Conservation (phyloP, 495 filamentous ascomycete genomes). For the Aspergillus ellipticus region DNA sequence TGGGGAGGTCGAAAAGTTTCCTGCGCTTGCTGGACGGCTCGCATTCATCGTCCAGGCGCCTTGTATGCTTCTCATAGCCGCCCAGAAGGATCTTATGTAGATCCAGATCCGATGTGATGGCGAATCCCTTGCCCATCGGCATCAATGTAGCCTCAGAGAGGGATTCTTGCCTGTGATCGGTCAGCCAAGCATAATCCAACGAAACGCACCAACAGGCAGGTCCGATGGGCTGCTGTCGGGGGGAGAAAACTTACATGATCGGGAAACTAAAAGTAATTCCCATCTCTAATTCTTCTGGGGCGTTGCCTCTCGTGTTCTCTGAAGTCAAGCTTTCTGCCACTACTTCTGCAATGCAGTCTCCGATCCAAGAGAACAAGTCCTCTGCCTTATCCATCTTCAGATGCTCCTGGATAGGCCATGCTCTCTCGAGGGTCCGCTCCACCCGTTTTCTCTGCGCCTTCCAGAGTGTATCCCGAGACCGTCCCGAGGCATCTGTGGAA, state of each 20-base stretch:
- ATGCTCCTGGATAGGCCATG: constrained; percentile 77
- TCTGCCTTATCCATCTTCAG: constrained; percentile 74
- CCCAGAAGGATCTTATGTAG: constrained; percentile 63
- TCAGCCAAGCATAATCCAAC: constrained; percentile 17
- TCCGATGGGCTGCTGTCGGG: too few relatives aligned
- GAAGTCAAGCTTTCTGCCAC: constrained; percentile 52
- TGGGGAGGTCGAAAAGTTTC: constrained; percentile 54
- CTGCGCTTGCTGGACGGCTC: constrained; percentile 44
- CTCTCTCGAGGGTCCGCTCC: constrained; percentile 59
- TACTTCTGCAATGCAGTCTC: constrained; percentile 69
- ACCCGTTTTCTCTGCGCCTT: constrained; percentile 50
- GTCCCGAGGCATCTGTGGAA: constrained; percentile 33
- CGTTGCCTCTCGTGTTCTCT: constrained; percentile 38
- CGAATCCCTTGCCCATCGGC: constrained; percentile 87
- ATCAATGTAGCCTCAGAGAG: constrained; percentile 73
- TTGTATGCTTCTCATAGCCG: constrained; percentile 63
- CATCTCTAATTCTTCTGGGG: constrained; percentile 60
- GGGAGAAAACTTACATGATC: constrained; percentile 70
- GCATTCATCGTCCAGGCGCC: constrained; percentile 41
- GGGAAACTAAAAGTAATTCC: constrained; percentile 87
- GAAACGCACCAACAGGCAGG: too few relatives aligned
- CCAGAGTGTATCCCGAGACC: constrained; percentile 39
- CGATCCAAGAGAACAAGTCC: constrained; percentile 76
- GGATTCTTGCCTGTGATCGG: constrained; percentile 59
- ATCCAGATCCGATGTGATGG: constrained; percentile 67